Evolutionary conservation across 164 flowering plant genomes (phyloP), one percentile per base, ranked within the genome.

Genomic region (Aristolochia contorta): DNA sequence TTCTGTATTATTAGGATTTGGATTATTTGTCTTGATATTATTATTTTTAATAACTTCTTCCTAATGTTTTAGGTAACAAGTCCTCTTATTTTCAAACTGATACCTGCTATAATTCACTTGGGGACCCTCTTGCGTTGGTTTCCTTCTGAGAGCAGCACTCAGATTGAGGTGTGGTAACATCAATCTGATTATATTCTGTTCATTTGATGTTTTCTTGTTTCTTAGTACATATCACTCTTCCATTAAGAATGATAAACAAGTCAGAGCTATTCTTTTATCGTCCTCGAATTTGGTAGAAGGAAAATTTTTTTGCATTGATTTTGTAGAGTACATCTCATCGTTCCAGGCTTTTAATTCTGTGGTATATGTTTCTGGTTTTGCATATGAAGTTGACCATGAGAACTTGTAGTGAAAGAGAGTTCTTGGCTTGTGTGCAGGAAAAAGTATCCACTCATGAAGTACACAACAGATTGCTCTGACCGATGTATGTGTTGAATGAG

Each of bases 81-180:
- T 69, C 97, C 99, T 54, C 75, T 93, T 19, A 58, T 93, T 49
- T 93, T 93, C 79, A 93, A 88, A 65, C 63, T 93, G 79, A 80
- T 90, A 64, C 96, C 97, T 54, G 88, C 85, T 52, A 67, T 86
- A 55, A 72, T 84, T 82, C 94, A 85, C 76, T 79, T 93, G 68
- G 99, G 97, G 22, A 80, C 80, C 68, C 91, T 93, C 49, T 76
- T 88, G 94, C 91, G 73, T 65, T 87, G 94, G 96, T 90, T 93
- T 69, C 91, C 97, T 30, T 10, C 86, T 33, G 96, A 90, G 58
- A 80, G 67, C 72, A 71, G 48, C 69, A 54, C 75, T 2, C 84
- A 72, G 55, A 80, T 68, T 78, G 94, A 86, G 98, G 98, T 87
- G 5, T 12, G 21, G 23, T 27, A 24, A 4, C 24, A 56, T 47